Conservation (phyloP, 177 flowering plant species). For the Vitis hybrid region DNA sequence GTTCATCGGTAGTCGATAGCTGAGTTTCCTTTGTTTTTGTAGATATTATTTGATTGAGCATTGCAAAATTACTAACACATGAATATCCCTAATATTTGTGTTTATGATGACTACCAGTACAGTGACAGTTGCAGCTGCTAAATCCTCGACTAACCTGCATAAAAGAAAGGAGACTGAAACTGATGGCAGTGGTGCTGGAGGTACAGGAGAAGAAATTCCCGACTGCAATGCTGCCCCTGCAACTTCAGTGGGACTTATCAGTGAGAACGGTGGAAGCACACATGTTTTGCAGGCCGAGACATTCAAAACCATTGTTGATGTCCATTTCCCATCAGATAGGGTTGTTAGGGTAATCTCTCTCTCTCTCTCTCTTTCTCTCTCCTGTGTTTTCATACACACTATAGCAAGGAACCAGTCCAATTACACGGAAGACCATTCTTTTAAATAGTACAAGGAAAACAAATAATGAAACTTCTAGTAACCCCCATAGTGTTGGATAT, state of each 20-base stretch:
- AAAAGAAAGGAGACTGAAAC: conserved; percentile 25
- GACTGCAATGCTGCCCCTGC: conserved; percentile 22
- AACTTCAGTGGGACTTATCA: conserved; percentile 28
- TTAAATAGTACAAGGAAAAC: too few species aligned
- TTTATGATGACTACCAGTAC: conserved; percentile 21
- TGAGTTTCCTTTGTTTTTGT: neutral
- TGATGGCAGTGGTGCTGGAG: conserved; percentile 20
- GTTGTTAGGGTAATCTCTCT: neutral
- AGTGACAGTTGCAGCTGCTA: conserved; percentile 18
- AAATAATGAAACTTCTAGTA: too few species aligned
- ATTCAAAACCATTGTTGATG: neutral
- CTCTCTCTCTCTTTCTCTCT: too few species aligned
- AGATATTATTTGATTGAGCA: neutral
- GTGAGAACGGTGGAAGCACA: conserved; percentile 34
- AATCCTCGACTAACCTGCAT: conserved; percentile 19
- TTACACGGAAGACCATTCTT: too few species aligned
- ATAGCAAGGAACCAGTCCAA: too few species aligned
- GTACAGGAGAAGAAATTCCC: conserved; percentile 10
- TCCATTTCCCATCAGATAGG: neutral
- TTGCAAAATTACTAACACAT: neutral
- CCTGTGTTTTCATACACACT: too few species aligned
- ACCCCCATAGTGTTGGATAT: too few species aligned
- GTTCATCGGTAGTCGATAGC: neutral
- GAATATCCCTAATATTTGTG: neutral
- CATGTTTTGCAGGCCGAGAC: conserved; percentile 26